These are phyloP conservation scores for Hippophae gyantsensis DNA, from an alignment of 306 rosid genomes.

Conservation along the genomic window DNA sequence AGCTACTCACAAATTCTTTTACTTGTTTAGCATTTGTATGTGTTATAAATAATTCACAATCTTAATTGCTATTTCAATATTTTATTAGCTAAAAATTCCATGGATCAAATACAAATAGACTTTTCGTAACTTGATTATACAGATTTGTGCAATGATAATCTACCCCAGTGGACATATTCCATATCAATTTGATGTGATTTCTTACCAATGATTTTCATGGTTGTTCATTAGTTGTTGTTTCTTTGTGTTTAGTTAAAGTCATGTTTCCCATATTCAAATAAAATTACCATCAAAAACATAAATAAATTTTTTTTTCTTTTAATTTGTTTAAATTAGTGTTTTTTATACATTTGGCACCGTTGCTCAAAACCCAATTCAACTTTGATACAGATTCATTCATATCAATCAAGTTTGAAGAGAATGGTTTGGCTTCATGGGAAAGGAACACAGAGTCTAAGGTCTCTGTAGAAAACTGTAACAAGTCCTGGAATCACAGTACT, in stretches of 20 bases:
- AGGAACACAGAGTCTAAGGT: constrained; percentile 58
- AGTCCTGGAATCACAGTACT: constrained; percentile 53
- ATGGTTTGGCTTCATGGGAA: constrained; percentile 92
- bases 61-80: no score
- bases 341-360: neutral
- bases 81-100: no score
- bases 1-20: neutral
- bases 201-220: neutral
- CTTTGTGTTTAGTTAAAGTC: neutral
- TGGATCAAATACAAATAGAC: neutral
- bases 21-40: neutral
- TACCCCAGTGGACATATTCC: constrained; percentile 8
- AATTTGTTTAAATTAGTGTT: neutral
- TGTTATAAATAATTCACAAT: no score
- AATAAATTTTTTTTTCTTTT: neutral
- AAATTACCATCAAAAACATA: no score
- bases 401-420: constrained; percentile 87
- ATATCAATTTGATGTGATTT: neutral
- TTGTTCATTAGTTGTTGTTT: neutral
- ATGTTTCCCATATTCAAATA: neutral
- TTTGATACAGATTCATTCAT: constrained; percentile 70
- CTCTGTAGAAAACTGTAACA: constrained; percentile 47
- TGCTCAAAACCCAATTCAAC: constrained; percentile 15
- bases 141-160: neutral
- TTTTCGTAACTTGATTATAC: constrained; percentile 4